Evolutionary conservation across 768 basidiomycete genomes (phyloP), one percentile per base, ranked within the genome.

Genomic region (Polyporus arcularius): DNA sequence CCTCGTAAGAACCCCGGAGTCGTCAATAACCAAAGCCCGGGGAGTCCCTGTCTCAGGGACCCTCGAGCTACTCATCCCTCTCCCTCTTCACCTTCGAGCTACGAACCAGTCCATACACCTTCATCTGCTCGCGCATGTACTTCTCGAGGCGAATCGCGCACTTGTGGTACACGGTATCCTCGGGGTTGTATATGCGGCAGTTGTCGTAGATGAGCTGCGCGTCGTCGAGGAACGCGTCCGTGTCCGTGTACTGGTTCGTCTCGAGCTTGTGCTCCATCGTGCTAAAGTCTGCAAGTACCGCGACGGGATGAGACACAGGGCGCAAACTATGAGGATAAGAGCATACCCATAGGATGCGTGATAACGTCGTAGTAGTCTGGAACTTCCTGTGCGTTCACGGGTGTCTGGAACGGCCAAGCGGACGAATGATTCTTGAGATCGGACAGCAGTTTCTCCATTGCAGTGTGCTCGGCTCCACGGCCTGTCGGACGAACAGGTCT

Each of bases 181-280:
- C 90, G 2, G 87, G 86, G 71, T 99, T 99, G 76, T 96, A 98
- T 53, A 79, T 73, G 57, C 87, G 80, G 75, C 96, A 97, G 70
- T 99, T 99, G 65, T 92, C 85, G 68, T 93, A 92, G 55, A 98
- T 84, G 56, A 97, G 79, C 63, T 87, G 84, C 15, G 89, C 89
- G 71, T 98, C 97, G 45, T 81, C 83, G 18, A 86, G 73, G 69
- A 98, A 96, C 35, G 79, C 76, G 51, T 88, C 87, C 53, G 95
- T 75, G n/a, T 81, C 79, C 11, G 79, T 72, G 73, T 98, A 98
- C 69, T 90, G 85, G 70, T 90, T 90, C n/a, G 80, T 85, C 39
- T 93, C 88, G n/a, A 98, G 83, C 74, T 94, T 98, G 70, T 88
- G 81, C 65, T 89, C 85, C 85, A 98, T 96, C 2, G 92, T 94